A percentile compares a stretch with the other conserved stretches of the same genome.
phyloP scores from a whole-genome alignment of 768 basidiomycete species.

The Lyophyllum decastes region DNA sequence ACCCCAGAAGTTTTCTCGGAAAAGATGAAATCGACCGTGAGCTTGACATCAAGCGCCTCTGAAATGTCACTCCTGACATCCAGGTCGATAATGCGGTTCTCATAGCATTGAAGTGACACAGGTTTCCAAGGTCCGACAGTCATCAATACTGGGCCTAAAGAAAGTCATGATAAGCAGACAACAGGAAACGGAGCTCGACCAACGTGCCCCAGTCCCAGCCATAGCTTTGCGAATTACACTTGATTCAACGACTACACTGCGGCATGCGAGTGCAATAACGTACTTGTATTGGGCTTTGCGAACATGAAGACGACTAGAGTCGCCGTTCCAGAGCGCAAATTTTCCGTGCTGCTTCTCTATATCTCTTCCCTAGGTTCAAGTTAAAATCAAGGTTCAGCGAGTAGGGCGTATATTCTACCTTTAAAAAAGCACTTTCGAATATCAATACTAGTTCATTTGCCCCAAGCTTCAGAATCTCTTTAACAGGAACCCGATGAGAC shows the following conservation, averaged over 20 bases:
- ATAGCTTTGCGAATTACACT: conserved; percentile 49
- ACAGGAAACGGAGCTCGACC: neutral
- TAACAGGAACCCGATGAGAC: conserved; percentile 64
- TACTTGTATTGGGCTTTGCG: conserved; percentile 94
- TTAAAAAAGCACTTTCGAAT: conserved; percentile 77
- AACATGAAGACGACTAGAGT: conserved; percentile 86
- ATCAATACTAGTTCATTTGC: conserved; percentile 67
- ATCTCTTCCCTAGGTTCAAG: conserved; percentile 59
- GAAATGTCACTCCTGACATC: conserved; percentile 61
- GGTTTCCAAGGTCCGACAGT: conserved; percentile 89
- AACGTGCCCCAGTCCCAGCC: conserved; percentile 86
- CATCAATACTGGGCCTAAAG: conserved; percentile 77
- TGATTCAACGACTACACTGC: neutral
- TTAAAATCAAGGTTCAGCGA: neutral
- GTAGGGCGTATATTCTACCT: conserved; percentile 35
- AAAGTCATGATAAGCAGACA: neutral
- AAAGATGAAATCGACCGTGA: conserved; percentile 48
- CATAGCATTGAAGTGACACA: conserved; percentile 69
- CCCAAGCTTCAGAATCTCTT: conserved; percentile 51
- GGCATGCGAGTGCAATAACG: conserved; percentile 21
- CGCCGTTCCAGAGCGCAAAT: conserved; percentile 82
- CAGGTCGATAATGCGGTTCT: conserved; percentile 62
- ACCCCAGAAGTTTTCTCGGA: conserved; percentile 37
- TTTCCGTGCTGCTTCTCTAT: conserved; percentile 69
- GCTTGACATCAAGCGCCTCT: conserved; percentile 50